phyloP scores from a whole-genome alignment of 2,329 filamentous ascomycete species.

The Penicillium vulpinum region DNA sequence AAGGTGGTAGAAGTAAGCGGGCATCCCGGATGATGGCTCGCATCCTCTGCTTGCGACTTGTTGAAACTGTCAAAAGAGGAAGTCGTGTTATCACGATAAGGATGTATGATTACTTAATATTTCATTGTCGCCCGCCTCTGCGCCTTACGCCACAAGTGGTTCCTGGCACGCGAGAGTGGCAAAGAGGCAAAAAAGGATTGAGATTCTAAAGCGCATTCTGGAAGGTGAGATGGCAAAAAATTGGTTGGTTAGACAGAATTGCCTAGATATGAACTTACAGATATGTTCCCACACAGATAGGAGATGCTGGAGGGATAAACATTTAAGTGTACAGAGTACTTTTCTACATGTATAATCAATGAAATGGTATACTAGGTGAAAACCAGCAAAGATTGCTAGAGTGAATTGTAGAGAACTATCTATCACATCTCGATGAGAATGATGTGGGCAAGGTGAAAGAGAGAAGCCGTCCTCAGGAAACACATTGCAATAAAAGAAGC shows the following conservation, averaged over 20 bases:
- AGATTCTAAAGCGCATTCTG: neutral
- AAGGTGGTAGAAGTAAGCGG: slow-evolving; percentile 65
- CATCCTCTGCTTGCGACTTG: slow-evolving; percentile 16
- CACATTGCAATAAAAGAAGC: slow-evolving; percentile 24
- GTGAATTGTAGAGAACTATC: slow-evolving; percentile 8
- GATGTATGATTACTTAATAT: slow-evolving; percentile 9
- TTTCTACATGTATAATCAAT: neutral
- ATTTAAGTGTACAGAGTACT: too few species aligned
- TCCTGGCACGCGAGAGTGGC: slow-evolving; percentile 7
- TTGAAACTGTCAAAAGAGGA: neutral
- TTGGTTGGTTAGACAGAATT: neutral
- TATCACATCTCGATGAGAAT: slow-evolving; percentile 7
- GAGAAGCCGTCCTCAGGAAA: slow-evolving; percentile 23
- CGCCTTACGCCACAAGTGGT: neutral
- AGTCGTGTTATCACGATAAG: slow-evolving; percentile 9
- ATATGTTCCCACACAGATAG: too few species aligned
- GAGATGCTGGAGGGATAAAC: neutral
- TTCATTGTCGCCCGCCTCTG: neutral
- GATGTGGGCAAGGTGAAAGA: slow-evolving; percentile 17
- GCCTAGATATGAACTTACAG: neutral
- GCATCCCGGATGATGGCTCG: slow-evolving; percentile 50
- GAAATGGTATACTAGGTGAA: neutral
- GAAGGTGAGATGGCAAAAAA: neutral
- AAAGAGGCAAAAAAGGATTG: slow-evolving; percentile 2
- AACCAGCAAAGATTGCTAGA: slow-evolving; percentile 1